Percentiles rank a stretch among this genome's conserved stretches.
Conservation (phyloP, 2,329 filamentous ascomycete genomes). For the Penicillium glabrum region DNA sequence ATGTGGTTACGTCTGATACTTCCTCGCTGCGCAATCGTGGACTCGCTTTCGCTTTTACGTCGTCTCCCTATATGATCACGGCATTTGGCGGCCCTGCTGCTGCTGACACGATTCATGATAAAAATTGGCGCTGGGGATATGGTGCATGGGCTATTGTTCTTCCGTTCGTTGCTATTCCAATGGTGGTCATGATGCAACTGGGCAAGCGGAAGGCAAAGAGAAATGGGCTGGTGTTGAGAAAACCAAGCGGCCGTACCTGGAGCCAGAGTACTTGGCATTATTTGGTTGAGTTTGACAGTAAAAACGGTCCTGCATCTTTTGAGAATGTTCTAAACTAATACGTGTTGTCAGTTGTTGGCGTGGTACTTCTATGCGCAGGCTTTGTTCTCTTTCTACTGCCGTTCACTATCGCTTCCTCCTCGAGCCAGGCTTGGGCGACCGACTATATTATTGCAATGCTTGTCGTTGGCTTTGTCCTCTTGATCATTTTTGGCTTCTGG, state of each 20-base stretch:
- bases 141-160: slow-evolving; percentile 60
- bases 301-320: neutral
- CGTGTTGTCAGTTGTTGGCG: slow-evolving; percentile 47
- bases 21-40: slow-evolving; percentile 60
- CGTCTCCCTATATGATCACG: slow-evolving; percentile 62
- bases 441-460: slow-evolving; percentile 50
- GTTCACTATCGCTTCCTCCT: slow-evolving; percentile 52
- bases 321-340: neutral
- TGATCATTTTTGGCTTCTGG: slow-evolving; percentile 55
- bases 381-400: slow-evolving; percentile 63
- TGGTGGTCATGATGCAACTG: slow-evolving; percentile 52
- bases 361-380: slow-evolving; percentile 58
- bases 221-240: slow-evolving; percentile 49
- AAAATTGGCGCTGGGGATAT: slow-evolving; percentile 61
- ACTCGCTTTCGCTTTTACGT: slow-evolving; percentile 60
- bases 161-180: slow-evolving; percentile 53
- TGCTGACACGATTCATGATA: slow-evolving; percentile 48
- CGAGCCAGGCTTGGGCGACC: slow-evolving; percentile 38
- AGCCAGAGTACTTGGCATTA: slow-evolving; percentile 52
- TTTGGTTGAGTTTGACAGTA: slow-evolving; percentile 57
- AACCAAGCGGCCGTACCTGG: slow-evolving; percentile 33
- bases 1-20: slow-evolving; percentile 54
- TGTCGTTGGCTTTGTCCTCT: slow-evolving; percentile 53
- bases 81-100: slow-evolving; percentile 55
- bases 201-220: slow-evolving; percentile 57